Base-by-base conservation (phyloP, 169 alveolate species). In the Cyclospora cayetanensis region DNA sequence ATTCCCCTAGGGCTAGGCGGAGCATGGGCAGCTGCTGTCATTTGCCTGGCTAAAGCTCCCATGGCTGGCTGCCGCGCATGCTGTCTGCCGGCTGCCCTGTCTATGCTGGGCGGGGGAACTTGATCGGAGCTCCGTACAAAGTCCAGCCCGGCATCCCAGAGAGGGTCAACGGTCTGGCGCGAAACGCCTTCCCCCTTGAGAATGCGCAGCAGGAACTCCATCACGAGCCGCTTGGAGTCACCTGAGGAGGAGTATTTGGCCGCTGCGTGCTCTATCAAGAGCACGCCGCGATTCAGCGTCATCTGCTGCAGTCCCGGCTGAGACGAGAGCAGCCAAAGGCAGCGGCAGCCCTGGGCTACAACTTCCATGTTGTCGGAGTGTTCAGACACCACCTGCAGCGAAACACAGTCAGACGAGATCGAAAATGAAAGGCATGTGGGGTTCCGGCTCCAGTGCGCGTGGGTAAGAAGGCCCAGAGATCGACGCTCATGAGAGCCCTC, bases 321-420 rank as follows among this genome's bases (percentile, higher is more conserved):
- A n/a, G 70, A 82, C 4, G 93, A 72, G 34, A 89, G 37, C 65
- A 72, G 35, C 82, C 93, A 66, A 15, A 89, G 83, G 55, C 93
- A 89, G 52, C 93, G 89, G 68, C 93, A 89, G 9, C 93, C 93
- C 72, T 89, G 93, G 1, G 93, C 93, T 42, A 89, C 93, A 37
- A 89, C 93, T 25, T 89, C 93, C 25, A 89, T 74, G 90, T 76
- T 66, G 31, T 34, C 77, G 41, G 74, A 53, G 63, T 89, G 85
- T 15, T 82, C 72, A 27, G 60, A 43, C 46, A 89, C 85, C 11
- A 82, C 93, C 93, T 89, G 82, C 60, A 55, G 50, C 9, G 39
- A 83, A 31, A 29, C 22, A 34, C 72, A 31, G 25, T 7, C 41
- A 39, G 29, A 29, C 34, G 79, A 72, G 25, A 22, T n/a, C 60